Percentiles rank a stretch among this genome's conserved stretches.
Evolutionary conservation across 495 filamentous ascomycete species (phyloP).

Genomic region (Penicillium taxi): DNA sequence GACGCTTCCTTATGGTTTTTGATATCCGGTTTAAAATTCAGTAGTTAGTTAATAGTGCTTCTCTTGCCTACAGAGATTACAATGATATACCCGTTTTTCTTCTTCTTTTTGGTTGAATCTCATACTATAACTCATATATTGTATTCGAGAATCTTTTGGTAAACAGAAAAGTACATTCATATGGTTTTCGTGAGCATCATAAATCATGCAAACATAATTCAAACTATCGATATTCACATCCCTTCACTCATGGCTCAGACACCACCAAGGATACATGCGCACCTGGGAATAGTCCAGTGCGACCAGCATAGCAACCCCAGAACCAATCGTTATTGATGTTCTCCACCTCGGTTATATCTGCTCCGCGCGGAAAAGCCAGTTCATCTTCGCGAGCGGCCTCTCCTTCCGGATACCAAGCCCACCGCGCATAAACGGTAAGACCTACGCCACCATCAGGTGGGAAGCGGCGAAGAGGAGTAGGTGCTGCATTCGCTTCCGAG

Average conservation of each 20-base stretch:
- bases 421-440: conserved; percentile 51
- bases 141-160: too few relatives aligned
- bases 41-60: too few relatives aligned
- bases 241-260: too few relatives aligned
- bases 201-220: conserved; percentile 11
- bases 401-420: conserved; percentile 63
- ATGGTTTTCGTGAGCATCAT: too few relatives aligned
- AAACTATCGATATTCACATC: conserved; percentile 33
- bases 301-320: conserved; percentile 70
- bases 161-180: too few relatives aligned
- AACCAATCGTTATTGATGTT: conserved; percentile 85
- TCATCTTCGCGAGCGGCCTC: conserved; percentile 63
- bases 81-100: too few relatives aligned
- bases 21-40: background rate
- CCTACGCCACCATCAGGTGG: conserved; percentile 67
- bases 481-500: conserved; percentile 7
- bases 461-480: conserved; percentile 37
- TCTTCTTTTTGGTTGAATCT: conserved; percentile 1
- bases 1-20: conserved; percentile 1
- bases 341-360: conserved; percentile 71
- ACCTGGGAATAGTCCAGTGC: conserved; percentile 66
- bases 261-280: too few relatives aligned
- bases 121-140: too few relatives aligned
- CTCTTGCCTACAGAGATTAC: too few relatives aligned
- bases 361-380: conserved; percentile 71